Base-by-base conservation (phyloP, 2,329 filamentous ascomycete species). In the Aspergillaceae sp. region DNA sequence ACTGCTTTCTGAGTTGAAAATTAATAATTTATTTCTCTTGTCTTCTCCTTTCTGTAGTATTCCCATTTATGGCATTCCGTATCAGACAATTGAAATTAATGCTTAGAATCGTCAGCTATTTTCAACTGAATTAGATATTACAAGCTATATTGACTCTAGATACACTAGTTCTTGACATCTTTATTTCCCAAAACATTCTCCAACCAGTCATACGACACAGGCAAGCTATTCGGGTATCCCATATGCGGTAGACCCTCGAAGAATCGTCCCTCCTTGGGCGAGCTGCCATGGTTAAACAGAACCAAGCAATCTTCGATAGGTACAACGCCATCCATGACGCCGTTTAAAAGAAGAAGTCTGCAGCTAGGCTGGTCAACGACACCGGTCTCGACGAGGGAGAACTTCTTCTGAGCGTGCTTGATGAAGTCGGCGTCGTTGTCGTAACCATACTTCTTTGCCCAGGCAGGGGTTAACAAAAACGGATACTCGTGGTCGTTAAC, bases 401-500 rank as follows among this genome's bases (percentile, higher is more conserved):
- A 86, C 61, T 76, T 78, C 58, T 74, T 72, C 62, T 80, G 77
- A 26, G 73, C 76, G 0, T 74, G 69, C 5, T 71, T 65, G 40
- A 74, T 64, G 53, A 81, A 80, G 26, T 77, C 77, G n/a, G 76
- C 75, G 2, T 76, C 73, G 32, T 67, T 72, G 8, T 61, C 61
- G 53, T 77, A 85, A 2, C 82, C 82, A 53, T 83, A 79, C 65
- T 85, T 85, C 60, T 73, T 67, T 0, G 77, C 75, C 60, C 84
- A 72, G 6, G 76, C 74, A 1, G 76, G 73, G 19, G 71, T 72
- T 46, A 81, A 62, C 36, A 38, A 38, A 54, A 83, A 83, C 1
- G 80, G 80, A 59, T 83, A 86, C 65, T 86, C 82, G 53, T 84
- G 80, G 19, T 78, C 75, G 52, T 84, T 79, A 0, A 77, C 79